Base-by-base conservation (phyloP, 2,329 filamentous ascomycete species). In the Neurospora sp. region DNA sequence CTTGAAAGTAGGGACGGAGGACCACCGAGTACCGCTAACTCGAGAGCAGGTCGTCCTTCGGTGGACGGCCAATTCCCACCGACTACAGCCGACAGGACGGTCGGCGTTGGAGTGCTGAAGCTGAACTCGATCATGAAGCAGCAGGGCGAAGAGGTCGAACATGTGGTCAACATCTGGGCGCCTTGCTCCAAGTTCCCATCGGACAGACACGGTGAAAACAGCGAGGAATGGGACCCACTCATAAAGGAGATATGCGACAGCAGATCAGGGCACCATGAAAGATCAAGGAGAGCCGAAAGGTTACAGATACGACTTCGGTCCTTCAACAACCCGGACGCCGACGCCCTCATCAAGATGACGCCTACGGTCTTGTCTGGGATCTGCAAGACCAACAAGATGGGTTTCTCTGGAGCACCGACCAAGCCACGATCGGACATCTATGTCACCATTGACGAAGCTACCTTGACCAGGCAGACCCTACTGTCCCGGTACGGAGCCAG, bases 361-460 rank as follows among this genome's bases (percentile, higher is more conserved):
- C 96, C 96, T 0, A 98, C 95, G 0, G 82, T 96, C 15, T 87
- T 99, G 15, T 91, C 96, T 68, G 90, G 91, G 68, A 87, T 98
- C 71, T 85, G 86, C 70, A 91, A 91, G 78, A 97, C 94, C 0
- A 91, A 86, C 76, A 96, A 96, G 78, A 94, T 98, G 79, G 96
- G 94, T 1, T 98, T 99, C 78, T 93, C 95, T 3, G 94, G 94
- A 13, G 94, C 94, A 1, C 95, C 96, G 0, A 93, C 91, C 0
- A 94, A 93, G 78, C 86, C 91, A 17, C 86, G 96, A 75, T 97
- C 93, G 11, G 96, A 99, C 78, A 98, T 99, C 68, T 99, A 99
- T 78, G 80, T 99, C 66, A 97, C 93, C 0, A 80, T 99, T 67
- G 89, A 89, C 70, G 90, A 93, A 73, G 92, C 93, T 0, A 85